Evolutionary conservation across 768 basidiomycete genomes (phyloP).

Genomic region (Rhodotorula paludigena): DNA sequence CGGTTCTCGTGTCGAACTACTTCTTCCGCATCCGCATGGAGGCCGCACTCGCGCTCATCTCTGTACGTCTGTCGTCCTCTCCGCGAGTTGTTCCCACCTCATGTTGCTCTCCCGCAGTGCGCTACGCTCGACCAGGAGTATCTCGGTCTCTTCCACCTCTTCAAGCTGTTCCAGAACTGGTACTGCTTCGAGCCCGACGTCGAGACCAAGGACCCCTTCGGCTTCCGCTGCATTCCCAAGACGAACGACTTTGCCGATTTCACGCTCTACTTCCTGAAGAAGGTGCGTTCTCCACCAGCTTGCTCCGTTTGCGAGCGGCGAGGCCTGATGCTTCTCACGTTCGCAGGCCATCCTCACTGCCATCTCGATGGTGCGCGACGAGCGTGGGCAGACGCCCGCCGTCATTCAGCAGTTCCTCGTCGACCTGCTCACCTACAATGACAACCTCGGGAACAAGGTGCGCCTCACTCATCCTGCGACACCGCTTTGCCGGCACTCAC

Average conservation of each 20-base stretch:
- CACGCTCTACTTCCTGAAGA: constrained; percentile 88
- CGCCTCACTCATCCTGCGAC: constrained; percentile 49
- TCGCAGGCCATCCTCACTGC: constrained; percentile 69
- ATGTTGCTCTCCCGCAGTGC: constrained; percentile 56
- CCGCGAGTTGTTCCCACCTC: not conserved
- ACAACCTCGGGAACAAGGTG: constrained; percentile 85
- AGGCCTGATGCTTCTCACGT: not conserved
- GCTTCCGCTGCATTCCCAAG: constrained; percentile 83
- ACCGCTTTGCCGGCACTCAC: no score
- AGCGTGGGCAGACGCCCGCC: constrained; percentile 76
- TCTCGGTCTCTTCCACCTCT: constrained; percentile 86
- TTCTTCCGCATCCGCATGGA: constrained; percentile 94
- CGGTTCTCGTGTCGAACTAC: constrained; percentile 88
- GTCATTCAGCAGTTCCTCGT: constrained; percentile 82
- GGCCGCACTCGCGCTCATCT: constrained; percentile 69
- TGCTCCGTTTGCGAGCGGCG: rapidly evolving
- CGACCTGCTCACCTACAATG: constrained; percentile 89
- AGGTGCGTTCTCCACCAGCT: constrained; percentile 54
- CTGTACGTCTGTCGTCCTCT: constrained; percentile 9
- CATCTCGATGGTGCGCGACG: constrained; percentile 78
- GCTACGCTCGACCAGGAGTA: constrained; percentile 76
- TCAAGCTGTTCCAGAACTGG: constrained; percentile 86
- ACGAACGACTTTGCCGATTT: constrained; percentile 91
- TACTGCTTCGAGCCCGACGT: constrained; percentile 57
- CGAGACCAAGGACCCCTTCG: constrained; percentile 78